These are phyloP conservation scores for Cladosporium colombiae DNA, from an alignment of 2,329 filamentous ascomycete species.

Conservation along the genomic window DNA sequence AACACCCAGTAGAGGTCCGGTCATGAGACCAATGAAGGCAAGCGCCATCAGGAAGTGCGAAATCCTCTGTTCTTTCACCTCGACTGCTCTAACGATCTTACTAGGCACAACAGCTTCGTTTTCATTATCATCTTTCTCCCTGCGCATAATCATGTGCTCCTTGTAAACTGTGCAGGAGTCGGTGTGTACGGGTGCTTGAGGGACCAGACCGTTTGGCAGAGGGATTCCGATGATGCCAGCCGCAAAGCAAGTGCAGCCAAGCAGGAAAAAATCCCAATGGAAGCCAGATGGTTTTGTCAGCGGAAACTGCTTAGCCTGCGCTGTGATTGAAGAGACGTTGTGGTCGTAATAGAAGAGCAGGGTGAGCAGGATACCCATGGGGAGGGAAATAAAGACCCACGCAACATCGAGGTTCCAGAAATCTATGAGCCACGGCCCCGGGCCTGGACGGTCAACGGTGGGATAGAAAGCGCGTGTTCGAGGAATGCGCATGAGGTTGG, in stretches of 20 bases:
- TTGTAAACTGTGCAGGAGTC: slow-evolving; percentile 49
- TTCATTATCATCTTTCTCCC: slow-evolving; percentile 45
- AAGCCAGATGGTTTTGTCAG: slow-evolving; percentile 60
- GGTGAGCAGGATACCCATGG: slow-evolving; percentile 56
- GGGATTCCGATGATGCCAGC: slow-evolving; percentile 58
- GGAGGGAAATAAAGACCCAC: slow-evolving; percentile 56
- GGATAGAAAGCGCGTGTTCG: slow-evolving; percentile 50
- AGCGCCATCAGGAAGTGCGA: slow-evolving; percentile 58
- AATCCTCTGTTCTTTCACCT: slow-evolving; percentile 58
- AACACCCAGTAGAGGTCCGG: slow-evolving; percentile 55
- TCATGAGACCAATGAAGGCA: slow-evolving; percentile 58
- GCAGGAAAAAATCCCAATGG: slow-evolving; percentile 61
- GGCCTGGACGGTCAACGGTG: slow-evolving; percentile 41
- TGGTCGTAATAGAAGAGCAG: slow-evolving; percentile 60
- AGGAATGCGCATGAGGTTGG: slow-evolving; percentile 46
- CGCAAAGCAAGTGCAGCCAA: slow-evolving; percentile 57
- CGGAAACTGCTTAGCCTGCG: slow-evolving; percentile 57
- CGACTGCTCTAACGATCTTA: slow-evolving; percentile 46
- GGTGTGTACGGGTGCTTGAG: slow-evolving; percentile 61
- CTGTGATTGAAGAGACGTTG: slow-evolving; percentile 56
- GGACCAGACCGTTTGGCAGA: slow-evolving; percentile 59
- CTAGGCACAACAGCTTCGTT: slow-evolving; percentile 34
- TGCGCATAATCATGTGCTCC: slow-evolving; percentile 44
- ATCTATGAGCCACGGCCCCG: slow-evolving; percentile 48
- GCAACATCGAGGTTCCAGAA: slow-evolving; percentile 56